phyloP scores from a whole-genome alignment of 257 asterid species.

The Echium plantagineum region DNA sequence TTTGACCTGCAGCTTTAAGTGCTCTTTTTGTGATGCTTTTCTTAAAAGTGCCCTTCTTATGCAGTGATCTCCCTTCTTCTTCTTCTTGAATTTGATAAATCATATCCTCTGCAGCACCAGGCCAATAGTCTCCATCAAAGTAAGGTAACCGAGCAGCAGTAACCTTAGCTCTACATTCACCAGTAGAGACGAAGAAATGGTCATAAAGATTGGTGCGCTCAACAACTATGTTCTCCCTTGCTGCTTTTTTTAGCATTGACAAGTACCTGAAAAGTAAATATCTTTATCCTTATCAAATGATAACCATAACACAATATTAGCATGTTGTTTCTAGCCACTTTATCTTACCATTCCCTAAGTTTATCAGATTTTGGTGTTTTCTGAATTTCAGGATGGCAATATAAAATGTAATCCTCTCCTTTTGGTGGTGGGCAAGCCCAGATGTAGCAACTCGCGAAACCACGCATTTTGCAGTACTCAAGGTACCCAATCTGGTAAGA shows the following conservation, averaged over 20 bases:
- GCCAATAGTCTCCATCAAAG: conserved; percentile 99
- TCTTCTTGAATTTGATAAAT: conserved; percentile 80
- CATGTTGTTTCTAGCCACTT: not conserved
- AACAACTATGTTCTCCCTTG: conserved; percentile 55
- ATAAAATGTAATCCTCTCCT: conserved; percentile 95
- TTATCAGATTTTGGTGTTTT: conserved; percentile 98
- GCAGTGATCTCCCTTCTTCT: conserved; percentile 66
- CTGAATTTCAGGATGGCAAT: conserved; percentile 99
- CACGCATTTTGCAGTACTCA: conserved; percentile 89
- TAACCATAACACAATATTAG: conserved; percentile 9
- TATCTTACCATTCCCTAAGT: conserved; percentile 87
- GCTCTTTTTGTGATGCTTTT: conserved; percentile 66
- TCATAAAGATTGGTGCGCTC: conserved; percentile 67
- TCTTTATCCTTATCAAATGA: conserved; percentile 8
- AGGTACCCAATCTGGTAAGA: conserved; percentile 76
- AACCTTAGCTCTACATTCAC: conserved; percentile 87
- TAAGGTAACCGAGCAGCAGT: conserved; percentile 94
- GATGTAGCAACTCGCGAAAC: conserved; percentile 92
- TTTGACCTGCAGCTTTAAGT: conserved; percentile 70
- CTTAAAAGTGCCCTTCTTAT: conserved; percentile 45
- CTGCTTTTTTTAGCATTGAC: conserved; percentile 65
- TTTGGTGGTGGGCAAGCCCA: conserved; percentile 99
- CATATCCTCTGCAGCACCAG: conserved; percentile 98
- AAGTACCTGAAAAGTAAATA: conserved; percentile 47
- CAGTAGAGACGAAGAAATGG: conserved; percentile 55